Base-by-base conservation (phyloP, 495 filamentous ascomycete species). In the Lindgomyces ingoldianus region DNA sequence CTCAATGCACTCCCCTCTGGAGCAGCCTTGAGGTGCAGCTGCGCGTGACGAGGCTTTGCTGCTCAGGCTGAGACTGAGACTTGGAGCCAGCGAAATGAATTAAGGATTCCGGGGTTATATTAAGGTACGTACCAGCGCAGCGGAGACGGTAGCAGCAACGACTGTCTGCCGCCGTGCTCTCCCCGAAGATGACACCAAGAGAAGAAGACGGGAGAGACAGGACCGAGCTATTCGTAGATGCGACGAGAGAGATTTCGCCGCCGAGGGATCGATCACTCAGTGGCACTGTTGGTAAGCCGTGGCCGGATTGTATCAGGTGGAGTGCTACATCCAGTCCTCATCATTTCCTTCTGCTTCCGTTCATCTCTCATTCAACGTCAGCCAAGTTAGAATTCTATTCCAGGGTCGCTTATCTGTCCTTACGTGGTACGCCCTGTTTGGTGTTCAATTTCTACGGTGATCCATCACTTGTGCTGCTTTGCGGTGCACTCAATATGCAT, bases 91-190 rank as follows among this genome's bases (percentile, higher is more conserved):
- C 39, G 60, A 62, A 41, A 62, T 62, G 60, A 62, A 48, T 48
- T 55, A 29, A 56, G 60, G 60, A 48, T 48, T 12, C 1, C 24
- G 50, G n/a, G 36, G 47, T 55, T 62, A 45, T 62, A 62, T 62
- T 62, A 62, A 52, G 50, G 60, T 56, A 62, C 60, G 36, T 3
- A 56, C 60, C 33, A 39, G 41, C 27, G 33, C 30, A 9, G 47
- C 29, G 59, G 48, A 39, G 11, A 4, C 2, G 9, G 46, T 2
- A 24, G 12, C 16, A 42, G 27, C 10, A 25, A 26, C 33, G 9
- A 19, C n/a, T 48, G 45, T 21, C 36, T 9, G 9, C 36, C 36
- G 36, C 8, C 36, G 8, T 41, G 36, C n/a, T 41, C 36, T 25
- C 25, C 25, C 25, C 24, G 6, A 19, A 29, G 18, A 52, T 4